Evolutionary conservation across 2,329 filamentous ascomycete species (phyloP).

Genomic region (Penicillium fuscoglaucum): DNA sequence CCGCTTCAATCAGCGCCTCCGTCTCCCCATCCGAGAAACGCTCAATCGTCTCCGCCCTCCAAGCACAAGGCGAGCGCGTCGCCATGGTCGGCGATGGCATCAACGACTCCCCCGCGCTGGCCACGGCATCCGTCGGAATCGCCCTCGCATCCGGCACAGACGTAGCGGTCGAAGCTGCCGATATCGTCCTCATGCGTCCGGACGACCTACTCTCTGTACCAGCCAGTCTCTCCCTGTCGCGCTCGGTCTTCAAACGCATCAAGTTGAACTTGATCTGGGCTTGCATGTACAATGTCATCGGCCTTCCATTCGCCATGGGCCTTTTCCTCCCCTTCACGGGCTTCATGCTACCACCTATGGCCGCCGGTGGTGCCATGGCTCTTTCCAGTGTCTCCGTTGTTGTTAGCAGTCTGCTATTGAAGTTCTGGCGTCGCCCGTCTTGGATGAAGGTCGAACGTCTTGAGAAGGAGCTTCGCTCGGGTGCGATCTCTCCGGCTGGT

Average conservation of each 20-base stretch:
- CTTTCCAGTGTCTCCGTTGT: slow-evolving; percentile 88
- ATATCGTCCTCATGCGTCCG: slow-evolving; percentile 92
- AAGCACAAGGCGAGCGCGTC: slow-evolving; percentile 72
- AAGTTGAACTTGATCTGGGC: slow-evolving; percentile 92
- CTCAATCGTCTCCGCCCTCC: slow-evolving; percentile 74
- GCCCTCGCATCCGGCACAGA: slow-evolving; percentile 91
- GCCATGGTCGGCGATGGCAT: slow-evolving; percentile 99
- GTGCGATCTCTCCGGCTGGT: slow-evolving; percentile 19
- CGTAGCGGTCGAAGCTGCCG: slow-evolving; percentile 95
- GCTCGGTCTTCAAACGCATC: slow-evolving; percentile 86
- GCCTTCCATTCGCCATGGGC: slow-evolving; percentile 95
- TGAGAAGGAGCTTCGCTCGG: slow-evolving; percentile 55
- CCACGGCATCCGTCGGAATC: slow-evolving; percentile 89
- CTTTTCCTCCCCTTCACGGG: slow-evolving; percentile 87
- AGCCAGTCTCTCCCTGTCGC: slow-evolving; percentile 75
- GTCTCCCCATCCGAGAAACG: slow-evolving; percentile 91
- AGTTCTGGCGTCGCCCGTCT: slow-evolving; percentile 77
- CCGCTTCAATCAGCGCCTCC: slow-evolving; percentile 77
- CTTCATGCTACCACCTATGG: slow-evolving; percentile 83
- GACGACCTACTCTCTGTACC: slow-evolving; percentile 93
- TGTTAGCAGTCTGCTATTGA: slow-evolving; percentile 75
- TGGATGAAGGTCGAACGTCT: slow-evolving; percentile 79
- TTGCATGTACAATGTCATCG: slow-evolving; percentile 87
- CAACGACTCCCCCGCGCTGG: slow-evolving; percentile 94
- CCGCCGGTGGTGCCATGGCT: slow-evolving; percentile 92